A percentile compares a stretch with the other conserved stretches of the same genome.
Evolutionary conservation across 2,329 filamentous ascomycete species (phyloP).

Genomic region (Fusarium euwallaceae): DNA sequence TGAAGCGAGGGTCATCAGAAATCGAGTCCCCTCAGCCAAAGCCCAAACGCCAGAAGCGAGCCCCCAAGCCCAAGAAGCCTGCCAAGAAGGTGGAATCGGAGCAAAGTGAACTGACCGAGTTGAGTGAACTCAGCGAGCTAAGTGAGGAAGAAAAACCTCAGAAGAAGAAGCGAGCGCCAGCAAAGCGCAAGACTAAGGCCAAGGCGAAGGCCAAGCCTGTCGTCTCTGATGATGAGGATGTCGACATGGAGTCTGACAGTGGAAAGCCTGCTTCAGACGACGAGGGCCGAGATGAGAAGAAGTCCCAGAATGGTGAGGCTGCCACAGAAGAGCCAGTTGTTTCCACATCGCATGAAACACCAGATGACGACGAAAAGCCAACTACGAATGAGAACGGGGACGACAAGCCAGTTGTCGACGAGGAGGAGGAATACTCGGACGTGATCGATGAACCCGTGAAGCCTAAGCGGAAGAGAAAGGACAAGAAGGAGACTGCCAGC

Average conservation of each 20-base stretch:
- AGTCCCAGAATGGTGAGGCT: neutral
- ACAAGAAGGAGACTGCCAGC: conserved; percentile 47
- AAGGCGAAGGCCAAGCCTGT: conserved; percentile 37
- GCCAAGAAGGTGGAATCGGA: conserved; percentile 41
- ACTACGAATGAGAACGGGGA: conserved; percentile 37
- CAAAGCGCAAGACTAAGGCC: conserved; percentile 35
- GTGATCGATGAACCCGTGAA: conserved; percentile 80
- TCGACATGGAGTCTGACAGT: conserved; percentile 27
- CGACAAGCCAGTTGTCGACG: conserved; percentile 39
- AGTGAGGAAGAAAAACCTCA: conserved; percentile 44
- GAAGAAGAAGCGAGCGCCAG: conserved; percentile 35
- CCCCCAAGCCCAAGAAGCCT: conserved; percentile 42
- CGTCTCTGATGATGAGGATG: conserved; percentile 48
- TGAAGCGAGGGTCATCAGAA: conserved; percentile 54
- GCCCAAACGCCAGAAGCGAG: conserved; percentile 56
- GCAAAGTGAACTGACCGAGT: conserved; percentile 35
- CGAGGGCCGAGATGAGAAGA: conserved; percentile 4
- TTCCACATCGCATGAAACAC: conserved; percentile 11
- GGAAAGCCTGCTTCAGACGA: conserved; percentile 15
- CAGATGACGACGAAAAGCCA: conserved; percentile 9
- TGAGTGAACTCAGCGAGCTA: conserved; percentile 41
- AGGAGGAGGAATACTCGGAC: conserved; percentile 58
- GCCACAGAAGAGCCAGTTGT: conserved; percentile 4
- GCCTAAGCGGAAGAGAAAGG: conserved; percentile 69
- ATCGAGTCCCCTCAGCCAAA: conserved; percentile 53